phyloP scores from a whole-genome alignment of 495 filamentous ascomycete species.

The Aspergillus ostianus region DNA sequence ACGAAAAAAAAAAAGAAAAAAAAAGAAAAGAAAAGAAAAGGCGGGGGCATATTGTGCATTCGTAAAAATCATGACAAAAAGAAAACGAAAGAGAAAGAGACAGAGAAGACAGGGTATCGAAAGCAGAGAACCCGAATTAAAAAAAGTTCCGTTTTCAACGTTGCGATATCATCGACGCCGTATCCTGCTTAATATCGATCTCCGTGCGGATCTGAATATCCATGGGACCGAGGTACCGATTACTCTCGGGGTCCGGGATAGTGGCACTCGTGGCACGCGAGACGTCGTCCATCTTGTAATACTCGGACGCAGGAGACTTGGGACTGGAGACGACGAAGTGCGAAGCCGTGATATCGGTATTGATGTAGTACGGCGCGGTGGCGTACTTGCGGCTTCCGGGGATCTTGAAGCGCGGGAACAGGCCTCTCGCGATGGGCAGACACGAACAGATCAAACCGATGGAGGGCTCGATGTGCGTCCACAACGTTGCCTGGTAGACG shows the following conservation, averaged over 20 bases:
- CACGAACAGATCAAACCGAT: constrained; percentile 57
- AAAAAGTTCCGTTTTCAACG: too few species aligned
- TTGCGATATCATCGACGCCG: constrained; percentile 10
- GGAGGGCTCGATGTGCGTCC: constrained; percentile 58
- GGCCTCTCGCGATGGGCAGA: constrained; percentile 55
- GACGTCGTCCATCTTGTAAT: constrained; percentile 33
- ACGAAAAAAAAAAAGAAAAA: too few species aligned
- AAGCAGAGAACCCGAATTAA: too few species aligned
- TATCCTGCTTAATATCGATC: constrained; percentile 17
- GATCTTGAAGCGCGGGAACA: constrained; percentile 43
- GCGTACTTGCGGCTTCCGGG: constrained; percentile 22
- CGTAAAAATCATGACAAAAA: too few species aligned
- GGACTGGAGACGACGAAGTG: constrained; percentile 27
- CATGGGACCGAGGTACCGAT: constrained; percentile 16
- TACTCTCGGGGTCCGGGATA: not conserved
- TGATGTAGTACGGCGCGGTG: constrained; percentile 29
- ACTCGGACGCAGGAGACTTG: constrained; percentile 29
- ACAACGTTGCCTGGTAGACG: constrained; percentile 51
- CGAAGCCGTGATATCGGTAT: constrained; percentile 29
- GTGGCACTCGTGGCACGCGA: constrained; percentile 13
- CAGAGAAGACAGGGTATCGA: not conserved
- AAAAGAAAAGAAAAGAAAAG: too few species aligned
- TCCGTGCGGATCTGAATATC: constrained; percentile 33
- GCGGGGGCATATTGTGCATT: too few species aligned
- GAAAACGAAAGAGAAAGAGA: not conserved